phyloP scores from a whole-genome alignment of 2,329 filamentous ascomycete species.

The Colletotrichum costaricense region DNA sequence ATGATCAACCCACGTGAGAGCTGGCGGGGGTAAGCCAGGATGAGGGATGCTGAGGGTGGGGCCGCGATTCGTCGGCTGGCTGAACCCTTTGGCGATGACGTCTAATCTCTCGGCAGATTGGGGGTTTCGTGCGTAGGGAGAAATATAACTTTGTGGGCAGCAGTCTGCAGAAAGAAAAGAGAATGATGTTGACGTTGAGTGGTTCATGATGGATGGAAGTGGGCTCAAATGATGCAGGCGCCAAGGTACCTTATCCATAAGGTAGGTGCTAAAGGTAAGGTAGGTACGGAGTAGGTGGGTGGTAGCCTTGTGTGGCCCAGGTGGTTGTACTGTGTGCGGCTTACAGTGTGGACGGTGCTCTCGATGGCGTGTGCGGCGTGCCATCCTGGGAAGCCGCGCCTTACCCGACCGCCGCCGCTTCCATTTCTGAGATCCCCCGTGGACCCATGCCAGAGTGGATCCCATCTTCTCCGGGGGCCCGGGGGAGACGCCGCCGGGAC shows the following conservation, averaged over 20 bases:
- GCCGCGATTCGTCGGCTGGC: background rate
- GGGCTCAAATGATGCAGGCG: background rate
- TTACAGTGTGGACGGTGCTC: conserved; percentile 9
- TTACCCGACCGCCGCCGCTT: conserved; percentile 28
- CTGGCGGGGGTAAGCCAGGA: background rate
- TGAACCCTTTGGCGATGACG: background rate
- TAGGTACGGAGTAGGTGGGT: no score
- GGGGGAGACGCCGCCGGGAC: conserved; percentile 31
- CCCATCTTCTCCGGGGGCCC: conserved; percentile 11
- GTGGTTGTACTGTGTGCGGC: background rate
- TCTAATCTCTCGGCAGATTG: background rate
- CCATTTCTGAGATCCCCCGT: background rate
- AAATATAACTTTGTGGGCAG: conserved; percentile 10
- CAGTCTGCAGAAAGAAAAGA: background rate
- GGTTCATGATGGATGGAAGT: background rate
- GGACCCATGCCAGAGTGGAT: background rate
- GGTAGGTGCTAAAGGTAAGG: background rate
- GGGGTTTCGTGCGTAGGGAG: background rate
- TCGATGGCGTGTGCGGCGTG: background rate
- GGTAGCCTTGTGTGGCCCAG: background rate
- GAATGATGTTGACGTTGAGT: background rate
- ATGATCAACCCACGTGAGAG: conserved; percentile 14
- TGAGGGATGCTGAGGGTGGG: background rate
- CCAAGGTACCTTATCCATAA: background rate
- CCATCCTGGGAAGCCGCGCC: conserved; percentile 4